Evolutionary conservation across 768 basidiomycete genomes (phyloP).

Genomic region (Tricholoma flavovirens): DNA sequence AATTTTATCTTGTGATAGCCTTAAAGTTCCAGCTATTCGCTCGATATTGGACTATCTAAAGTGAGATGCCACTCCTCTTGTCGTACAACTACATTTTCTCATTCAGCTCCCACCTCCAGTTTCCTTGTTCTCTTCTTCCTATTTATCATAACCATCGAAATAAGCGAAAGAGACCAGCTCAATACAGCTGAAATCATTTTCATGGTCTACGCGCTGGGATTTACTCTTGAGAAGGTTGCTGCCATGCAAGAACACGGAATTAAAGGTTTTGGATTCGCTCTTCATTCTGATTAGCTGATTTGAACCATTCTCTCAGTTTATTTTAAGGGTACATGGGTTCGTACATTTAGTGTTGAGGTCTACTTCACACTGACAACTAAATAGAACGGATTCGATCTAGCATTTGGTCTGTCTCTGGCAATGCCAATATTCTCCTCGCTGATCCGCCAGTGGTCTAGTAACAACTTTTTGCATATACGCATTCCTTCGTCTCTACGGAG

Average conservation of each 20-base stretch:
- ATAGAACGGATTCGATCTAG: slow-evolving; percentile 90
- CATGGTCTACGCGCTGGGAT: slow-evolving; percentile 77
- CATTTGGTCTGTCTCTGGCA: slow-evolving; percentile 55
- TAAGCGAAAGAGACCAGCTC: slow-evolving; percentile 52
- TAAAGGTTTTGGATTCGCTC: slow-evolving; percentile 46
- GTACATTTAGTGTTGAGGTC: slow-evolving; percentile 10
- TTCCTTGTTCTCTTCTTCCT: slow-evolving; percentile 78
- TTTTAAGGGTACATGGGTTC: slow-evolving; percentile 81
- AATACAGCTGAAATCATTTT: slow-evolving; percentile 68
- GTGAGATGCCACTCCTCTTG: slow-evolving; percentile 31
- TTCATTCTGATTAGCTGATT: no score
- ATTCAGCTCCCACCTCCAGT: slow-evolving; percentile 28
- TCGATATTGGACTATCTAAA: slow-evolving; percentile 87
- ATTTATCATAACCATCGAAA: slow-evolving; percentile 77
- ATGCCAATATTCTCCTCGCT: not conserved
- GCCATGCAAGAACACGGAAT: slow-evolving; percentile 96
- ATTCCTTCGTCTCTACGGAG: slow-evolving; percentile 70
- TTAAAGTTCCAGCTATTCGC: slow-evolving; percentile 91
- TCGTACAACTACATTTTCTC: not conserved
- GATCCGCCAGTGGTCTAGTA: slow-evolving; percentile 36
- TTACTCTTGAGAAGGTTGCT: slow-evolving; percentile 87
- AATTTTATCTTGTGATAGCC: slow-evolving; percentile 32
- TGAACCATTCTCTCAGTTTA: slow-evolving; percentile 44
- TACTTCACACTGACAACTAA: slow-evolving; percentile 5
- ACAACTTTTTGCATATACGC: slow-evolving; percentile 76